Base-by-base conservation (phyloP, 345 rosid genomes). In the Pugionium cornutum region DNA sequence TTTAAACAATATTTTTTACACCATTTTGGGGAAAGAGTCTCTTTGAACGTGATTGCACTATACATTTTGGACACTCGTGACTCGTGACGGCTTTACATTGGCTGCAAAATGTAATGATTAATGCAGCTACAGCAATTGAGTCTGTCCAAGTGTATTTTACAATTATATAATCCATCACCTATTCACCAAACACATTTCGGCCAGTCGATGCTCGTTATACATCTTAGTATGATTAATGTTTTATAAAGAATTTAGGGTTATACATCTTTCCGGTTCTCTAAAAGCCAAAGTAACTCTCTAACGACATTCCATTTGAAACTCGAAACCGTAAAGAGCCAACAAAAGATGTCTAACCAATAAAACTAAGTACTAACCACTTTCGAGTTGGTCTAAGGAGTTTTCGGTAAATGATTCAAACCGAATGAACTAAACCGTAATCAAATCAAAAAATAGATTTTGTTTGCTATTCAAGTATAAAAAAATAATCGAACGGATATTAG, bases 31-130 rank as follows among this genome's bases (percentile, higher is more conserved):
- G 49, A 54, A 63, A 35, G 47, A 56, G 57, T 54, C 33, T 71
- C 52, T 11, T 26, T 49, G 70, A 64, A 72, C 76, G 70, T 72
- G 76, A 72, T 45, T 48, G 64, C 69, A 42, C 59, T 57, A 32
- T 54, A 63, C 33, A 0, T 33, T 64, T 72, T 72, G 76, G 70
- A 48, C 28, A 42, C 34, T 72, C 53, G 66, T 64, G 70, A 57
- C 64, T 72, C 76, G 76, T 72, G 76, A 57, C 66, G 28, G 41
- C 53, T 11, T 42, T 43, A 0, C 54, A 72, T 64, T 64, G 76
- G 76, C 53, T 33, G 18, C 28, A 64, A 48, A 39, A 41, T 39
- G 10, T 33, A 55, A 56, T 71, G 46, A 71, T 64, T 47, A 56
- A 48, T 54, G 64, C 60, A 49, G 6, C 29, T 28, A 28, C 28